These are phyloP conservation scores for Nitzschia sp. DNA, from an alignment of 108 stramenopile species.

Conservation along the genomic window DNA sequence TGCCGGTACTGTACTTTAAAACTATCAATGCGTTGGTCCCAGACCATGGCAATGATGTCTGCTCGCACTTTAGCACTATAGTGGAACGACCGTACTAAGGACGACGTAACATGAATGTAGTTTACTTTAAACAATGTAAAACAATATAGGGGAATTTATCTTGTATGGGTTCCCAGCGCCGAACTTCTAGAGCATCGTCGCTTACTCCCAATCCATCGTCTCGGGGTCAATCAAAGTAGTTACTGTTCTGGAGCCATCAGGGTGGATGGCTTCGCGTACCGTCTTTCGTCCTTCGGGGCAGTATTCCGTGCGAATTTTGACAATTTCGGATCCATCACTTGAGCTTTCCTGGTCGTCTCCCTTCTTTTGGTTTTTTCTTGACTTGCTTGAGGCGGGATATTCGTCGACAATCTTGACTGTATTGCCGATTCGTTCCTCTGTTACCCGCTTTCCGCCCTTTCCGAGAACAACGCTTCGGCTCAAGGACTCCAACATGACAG, in stretches of 20 bases:
- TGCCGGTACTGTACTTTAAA: too few relatives aligned
- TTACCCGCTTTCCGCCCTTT: constrained; percentile 23
- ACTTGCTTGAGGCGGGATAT: constrained; percentile 14
- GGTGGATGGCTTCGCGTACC: constrained; percentile 14
- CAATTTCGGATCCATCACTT: constrained; percentile 15
- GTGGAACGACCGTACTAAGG: too few relatives aligned
- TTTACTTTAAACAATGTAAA: too few relatives aligned
- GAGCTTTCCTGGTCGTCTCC: neutral
- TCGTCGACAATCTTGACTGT: constrained; percentile 34
- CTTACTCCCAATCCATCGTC: constrained; percentile 4
- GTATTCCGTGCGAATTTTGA: constrained; percentile 34
- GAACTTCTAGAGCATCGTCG: too few relatives aligned
- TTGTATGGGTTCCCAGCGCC: too few relatives aligned
- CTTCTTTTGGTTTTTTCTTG: neutral
- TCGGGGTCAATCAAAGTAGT: constrained; percentile 23
- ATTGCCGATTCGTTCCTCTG: constrained; percentile 12
- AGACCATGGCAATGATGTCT: too few relatives aligned
- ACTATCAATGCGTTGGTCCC: too few relatives aligned
- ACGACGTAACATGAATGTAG: too few relatives aligned
- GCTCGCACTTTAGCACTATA: too few relatives aligned
- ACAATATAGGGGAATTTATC: too few relatives aligned
- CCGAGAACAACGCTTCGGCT: constrained; percentile 15
- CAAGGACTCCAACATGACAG: constrained; percentile 2
- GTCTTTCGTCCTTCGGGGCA: constrained; percentile 30
- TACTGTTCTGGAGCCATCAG: constrained; percentile 31